phyloP scores from a whole-genome alignment of 192 early-diverging fungal genomes.

The Podila horticola region DNA sequence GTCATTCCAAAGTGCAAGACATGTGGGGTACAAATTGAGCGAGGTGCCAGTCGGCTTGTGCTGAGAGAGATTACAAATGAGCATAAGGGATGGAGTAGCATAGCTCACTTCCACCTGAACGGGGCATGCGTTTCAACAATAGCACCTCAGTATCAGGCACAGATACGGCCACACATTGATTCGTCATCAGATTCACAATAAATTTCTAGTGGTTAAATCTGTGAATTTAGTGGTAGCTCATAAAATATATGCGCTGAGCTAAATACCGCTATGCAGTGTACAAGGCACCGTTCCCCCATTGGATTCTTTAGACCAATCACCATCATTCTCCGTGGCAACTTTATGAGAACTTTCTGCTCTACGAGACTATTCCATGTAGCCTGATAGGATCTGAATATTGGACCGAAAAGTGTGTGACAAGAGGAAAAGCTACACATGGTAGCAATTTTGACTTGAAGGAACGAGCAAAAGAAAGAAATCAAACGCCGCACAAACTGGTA shows the following conservation, averaged over 20 bases:
- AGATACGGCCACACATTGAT: too few relatives aligned
- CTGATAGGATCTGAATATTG: slow-evolving; percentile 4
- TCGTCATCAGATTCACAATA: too few relatives aligned
- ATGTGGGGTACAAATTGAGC: too few relatives aligned
- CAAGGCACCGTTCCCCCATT: neutral
- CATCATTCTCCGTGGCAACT: slow-evolving; percentile 4
- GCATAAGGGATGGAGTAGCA: too few relatives aligned
- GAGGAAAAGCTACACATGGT: slow-evolving; percentile 2
- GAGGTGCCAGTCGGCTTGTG: too few relatives aligned
- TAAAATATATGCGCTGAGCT: slow-evolving; percentile 5
- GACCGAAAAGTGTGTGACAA: neutral
- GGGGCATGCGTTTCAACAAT: too few relatives aligned
- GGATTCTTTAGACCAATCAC: neutral
- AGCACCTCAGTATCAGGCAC: too few relatives aligned
- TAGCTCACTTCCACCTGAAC: too few relatives aligned
- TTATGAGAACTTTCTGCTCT: slow-evolving; percentile 7
- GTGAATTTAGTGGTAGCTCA: too few relatives aligned
- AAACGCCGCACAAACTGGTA: neutral
- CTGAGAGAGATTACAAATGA: too few relatives aligned
- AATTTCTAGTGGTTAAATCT: too few relatives aligned
- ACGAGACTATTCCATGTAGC: slow-evolving; percentile 5
- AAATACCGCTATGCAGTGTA: slow-evolving; percentile 3
- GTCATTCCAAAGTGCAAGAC: too few relatives aligned
- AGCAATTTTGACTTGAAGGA: neutral
- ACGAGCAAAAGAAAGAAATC: slow-evolving; percentile 4